A percentile compares a stretch with the other conserved stretches of the same genome.
These are phyloP conservation scores for Eutrema salsugineum DNA, from an alignment of 441 rosid species.

Conservation along the genomic window DNA sequence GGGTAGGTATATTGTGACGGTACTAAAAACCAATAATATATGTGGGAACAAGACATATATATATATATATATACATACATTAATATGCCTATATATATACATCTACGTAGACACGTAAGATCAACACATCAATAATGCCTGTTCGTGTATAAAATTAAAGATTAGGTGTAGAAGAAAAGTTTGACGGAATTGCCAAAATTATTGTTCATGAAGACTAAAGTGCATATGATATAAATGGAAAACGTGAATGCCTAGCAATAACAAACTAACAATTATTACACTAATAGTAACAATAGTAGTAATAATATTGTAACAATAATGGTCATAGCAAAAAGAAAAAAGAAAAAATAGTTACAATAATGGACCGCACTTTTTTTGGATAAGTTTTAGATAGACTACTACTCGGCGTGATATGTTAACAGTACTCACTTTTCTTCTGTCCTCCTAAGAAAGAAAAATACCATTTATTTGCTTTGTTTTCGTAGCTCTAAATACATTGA, in stretches of 20 bases:
- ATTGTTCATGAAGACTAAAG: conserved; percentile 4
- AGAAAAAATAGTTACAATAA: neutral
- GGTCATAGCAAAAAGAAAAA: neutral
- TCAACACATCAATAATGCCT: conserved; percentile 11
- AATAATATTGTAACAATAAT: neutral
- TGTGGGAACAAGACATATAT: conserved; percentile 2
- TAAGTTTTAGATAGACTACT: conserved; percentile 2
- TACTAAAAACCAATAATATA: conserved; percentile 13
- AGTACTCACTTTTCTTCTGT: conserved; percentile 2
- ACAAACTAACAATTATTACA: conserved; percentile 7
- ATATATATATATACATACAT: neutral
- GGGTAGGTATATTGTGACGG: neutral
- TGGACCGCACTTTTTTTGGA: conserved; percentile 19
- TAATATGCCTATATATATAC: neutral
- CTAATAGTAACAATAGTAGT: neutral
- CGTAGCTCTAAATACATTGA: neutral
- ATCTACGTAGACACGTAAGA: conserved; percentile 12
- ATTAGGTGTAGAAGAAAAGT: conserved; percentile 25
- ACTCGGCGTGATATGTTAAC: conserved; percentile 16
- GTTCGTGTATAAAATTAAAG: neutral
- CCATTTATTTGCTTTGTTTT: neutral
- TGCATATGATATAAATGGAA: conserved; percentile 25
- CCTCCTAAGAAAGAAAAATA: neutral
- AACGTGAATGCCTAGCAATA: conserved; percentile 22
- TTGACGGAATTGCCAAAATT: conserved; percentile 20